Base-by-base conservation (phyloP, 768 basidiomycete species). In the Podaxis rugospora region DNA sequence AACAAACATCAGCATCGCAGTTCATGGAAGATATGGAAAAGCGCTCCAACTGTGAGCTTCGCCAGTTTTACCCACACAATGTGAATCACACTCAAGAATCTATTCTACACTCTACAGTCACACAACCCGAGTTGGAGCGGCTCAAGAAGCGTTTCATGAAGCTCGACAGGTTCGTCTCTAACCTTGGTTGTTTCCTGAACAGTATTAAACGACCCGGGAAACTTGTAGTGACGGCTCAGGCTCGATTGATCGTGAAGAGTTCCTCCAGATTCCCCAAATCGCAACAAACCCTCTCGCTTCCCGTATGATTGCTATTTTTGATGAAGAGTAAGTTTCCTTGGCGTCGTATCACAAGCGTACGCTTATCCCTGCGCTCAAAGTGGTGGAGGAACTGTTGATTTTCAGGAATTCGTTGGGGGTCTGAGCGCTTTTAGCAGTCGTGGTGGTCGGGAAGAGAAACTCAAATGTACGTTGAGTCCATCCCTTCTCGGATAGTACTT, bases 91-190 rank as follows among this genome's bases (percentile, higher is more conserved):
- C 62, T 61, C 63, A 58, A 55, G 63, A 25, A 63, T 59, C 52
- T 23, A 51, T 39, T 37, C 27, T 47, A 42, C 27, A 51, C 35
- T 37, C 27, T 47, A 42, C 71, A 98, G 97, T 99, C 88, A 98
- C 93, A 18, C 91, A 90, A 52, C 83, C 87, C 51, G 97, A 99
- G 76, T 78, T 99, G 67, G 93, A 98, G 67, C 84, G 97, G 57
- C 82, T 98, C 67, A 97, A 97, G 84, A 98, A 98, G 74, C 89
- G 97, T 57, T 98, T 99, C 75, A 98, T 98, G 94, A 99, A 99
- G 78, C 89, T 99, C 67, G 97, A 99, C 74, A 92, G 89, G 92
- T 89, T 66, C 44, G 44, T 28, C 3, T 39, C 46, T 39, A 10
- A 14, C 44, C 49, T 53, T 25, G 14, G 9, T 25, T 42, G 25